Conservation (phyloP, 352 stramenopile genomes). For the Phytophthora litchii region DNA sequence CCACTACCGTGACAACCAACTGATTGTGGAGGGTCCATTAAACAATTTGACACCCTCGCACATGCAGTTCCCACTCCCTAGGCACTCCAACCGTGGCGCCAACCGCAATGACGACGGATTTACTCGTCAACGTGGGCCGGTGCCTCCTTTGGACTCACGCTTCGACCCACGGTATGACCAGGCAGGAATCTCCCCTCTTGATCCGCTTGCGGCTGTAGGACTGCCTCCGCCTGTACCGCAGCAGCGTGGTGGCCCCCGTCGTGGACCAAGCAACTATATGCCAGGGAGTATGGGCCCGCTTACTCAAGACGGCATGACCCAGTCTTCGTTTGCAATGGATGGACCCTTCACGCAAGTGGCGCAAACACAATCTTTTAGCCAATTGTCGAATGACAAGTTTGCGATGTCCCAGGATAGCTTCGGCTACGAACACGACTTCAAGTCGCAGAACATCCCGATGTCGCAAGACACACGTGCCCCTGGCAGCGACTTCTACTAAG, state of each 20-base stretch:
- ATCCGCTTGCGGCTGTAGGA: constrained; percentile 28
- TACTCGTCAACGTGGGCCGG: constrained; percentile 53
- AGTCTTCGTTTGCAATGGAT: constrained; percentile 63
- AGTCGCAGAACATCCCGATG: constrained; percentile 86
- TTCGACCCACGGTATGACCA: constrained; percentile 88
- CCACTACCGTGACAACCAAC: constrained; percentile 96
- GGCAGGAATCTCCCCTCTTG: constrained; percentile 20
- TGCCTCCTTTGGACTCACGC: constrained; percentile 82
- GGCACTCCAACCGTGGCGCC: constrained; percentile 45
- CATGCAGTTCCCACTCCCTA: constrained; percentile 95
- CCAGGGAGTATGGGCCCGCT: constrained; percentile 58
- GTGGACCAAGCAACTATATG: constrained; percentile 39
- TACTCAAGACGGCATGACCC: constrained; percentile 79
- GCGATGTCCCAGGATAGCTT: constrained; percentile 86
- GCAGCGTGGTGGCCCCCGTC: constrained; percentile 33
- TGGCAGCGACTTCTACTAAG: constrained; percentile 77
- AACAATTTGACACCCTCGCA: constrained; percentile 97
- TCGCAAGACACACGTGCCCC: constrained; percentile 67
- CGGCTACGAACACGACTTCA: constrained; percentile 80
- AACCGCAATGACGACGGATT: constrained; percentile 37
- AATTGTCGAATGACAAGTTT: constrained; percentile 84
- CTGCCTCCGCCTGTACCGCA: constrained; percentile 48
- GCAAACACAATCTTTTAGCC: constrained; percentile 87
- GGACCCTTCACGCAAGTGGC: constrained; percentile 80
- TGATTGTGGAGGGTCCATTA: constrained; percentile 96